These are phyloP conservation scores for Claviceps capensis DNA, from an alignment of 2,329 filamentous ascomycete species.

Conservation along the genomic window DNA sequence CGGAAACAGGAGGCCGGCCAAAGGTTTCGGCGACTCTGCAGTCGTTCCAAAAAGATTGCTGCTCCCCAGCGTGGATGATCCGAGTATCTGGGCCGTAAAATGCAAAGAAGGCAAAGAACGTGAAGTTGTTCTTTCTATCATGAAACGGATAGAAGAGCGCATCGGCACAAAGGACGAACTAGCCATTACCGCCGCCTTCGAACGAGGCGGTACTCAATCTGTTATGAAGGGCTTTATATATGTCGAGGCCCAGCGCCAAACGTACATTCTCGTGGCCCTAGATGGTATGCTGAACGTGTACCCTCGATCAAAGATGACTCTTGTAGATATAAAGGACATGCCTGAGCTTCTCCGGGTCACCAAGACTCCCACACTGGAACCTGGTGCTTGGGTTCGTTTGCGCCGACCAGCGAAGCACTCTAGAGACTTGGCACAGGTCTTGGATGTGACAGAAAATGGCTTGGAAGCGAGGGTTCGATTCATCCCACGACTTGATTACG, in stretches of 20 bases:
- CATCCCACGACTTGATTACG: constrained; percentile 87
- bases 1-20: constrained; percentile 57
- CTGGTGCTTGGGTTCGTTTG: constrained; percentile 85
- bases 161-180: constrained; percentile 65
- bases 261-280: constrained; percentile 70
- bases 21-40: constrained; percentile 53
- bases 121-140: constrained; percentile 77
- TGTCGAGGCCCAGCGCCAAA: constrained; percentile 77
- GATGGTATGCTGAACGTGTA: constrained; percentile 84
- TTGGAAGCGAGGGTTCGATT: constrained; percentile 76
- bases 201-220: constrained; percentile 63
- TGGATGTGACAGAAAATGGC: constrained; percentile 87
- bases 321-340: constrained; percentile 95
- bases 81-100: constrained; percentile 86
- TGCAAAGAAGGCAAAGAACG: constrained; percentile 93
- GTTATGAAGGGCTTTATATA: constrained; percentile 93
- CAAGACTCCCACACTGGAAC: constrained; percentile 73
- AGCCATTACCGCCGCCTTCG: constrained; percentile 80
- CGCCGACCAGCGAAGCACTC: constrained; percentile 67
- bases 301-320: constrained; percentile 68
- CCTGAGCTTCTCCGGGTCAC: constrained; percentile 84
- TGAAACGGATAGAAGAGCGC: constrained; percentile 77
- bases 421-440: constrained; percentile 80
- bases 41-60: constrained; percentile 76
- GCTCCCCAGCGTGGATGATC: constrained; percentile 86